A percentile compares a stretch with the other conserved stretches of the same genome.
phyloP scores from a whole-genome alignment of 306 rosid species.

The Chamaecrista fasciculata region DNA sequence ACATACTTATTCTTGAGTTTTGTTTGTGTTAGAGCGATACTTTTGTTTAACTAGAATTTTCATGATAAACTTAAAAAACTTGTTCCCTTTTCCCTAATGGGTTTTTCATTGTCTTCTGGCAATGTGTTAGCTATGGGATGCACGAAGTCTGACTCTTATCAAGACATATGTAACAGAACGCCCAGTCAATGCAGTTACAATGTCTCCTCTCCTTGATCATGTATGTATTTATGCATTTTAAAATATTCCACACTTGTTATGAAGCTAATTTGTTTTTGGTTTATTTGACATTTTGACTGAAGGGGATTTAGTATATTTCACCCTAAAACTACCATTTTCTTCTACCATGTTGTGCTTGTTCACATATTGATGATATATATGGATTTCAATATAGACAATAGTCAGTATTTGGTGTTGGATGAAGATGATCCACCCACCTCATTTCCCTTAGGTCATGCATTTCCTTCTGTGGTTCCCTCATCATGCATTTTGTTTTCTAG shows the following conservation, averaged over 20 bases:
- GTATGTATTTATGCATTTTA: slow-evolving; percentile 45
- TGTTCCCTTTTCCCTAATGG: neutral
- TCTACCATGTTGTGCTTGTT: neutral
- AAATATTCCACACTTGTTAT: neutral
- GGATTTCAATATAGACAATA: neutral
- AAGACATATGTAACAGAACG: slow-evolving; percentile 87
- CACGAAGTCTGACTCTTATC: slow-evolving; percentile 76
- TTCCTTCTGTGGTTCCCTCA: neutral
- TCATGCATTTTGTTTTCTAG: slow-evolving; percentile 32
- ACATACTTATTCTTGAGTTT: neutral
- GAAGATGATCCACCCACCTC: neutral
- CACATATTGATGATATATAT: neutral
- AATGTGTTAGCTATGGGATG: slow-evolving; percentile 76
- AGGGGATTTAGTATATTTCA: neutral
- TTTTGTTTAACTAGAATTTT: neutral
- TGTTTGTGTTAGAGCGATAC: neutral
- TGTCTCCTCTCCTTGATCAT: slow-evolving; percentile 93
- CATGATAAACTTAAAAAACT: neutral
- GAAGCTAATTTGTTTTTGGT: neutral
- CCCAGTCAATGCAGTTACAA: slow-evolving; percentile 92
- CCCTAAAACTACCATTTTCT: neutral
- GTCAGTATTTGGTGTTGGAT: neutral
- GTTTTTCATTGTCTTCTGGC: neutral
- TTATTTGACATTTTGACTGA: neutral
- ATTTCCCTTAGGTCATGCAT: neutral